A percentile compares a stretch with the other conserved stretches of the same genome.
Evolutionary conservation across 495 filamentous ascomycete species (phyloP).

Genomic region (Xylaria curta): DNA sequence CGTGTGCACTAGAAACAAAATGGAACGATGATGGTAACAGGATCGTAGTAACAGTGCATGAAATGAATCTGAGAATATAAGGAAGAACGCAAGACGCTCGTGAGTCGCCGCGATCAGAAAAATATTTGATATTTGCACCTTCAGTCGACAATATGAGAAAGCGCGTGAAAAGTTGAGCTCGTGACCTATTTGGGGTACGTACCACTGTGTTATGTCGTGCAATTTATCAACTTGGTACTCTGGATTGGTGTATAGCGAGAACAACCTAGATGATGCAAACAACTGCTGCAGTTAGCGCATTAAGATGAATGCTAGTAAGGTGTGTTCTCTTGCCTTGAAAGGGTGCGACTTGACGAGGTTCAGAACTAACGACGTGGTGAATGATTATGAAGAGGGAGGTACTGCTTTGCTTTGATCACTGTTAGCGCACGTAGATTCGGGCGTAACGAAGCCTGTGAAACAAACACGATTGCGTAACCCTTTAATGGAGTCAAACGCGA

Average conservation of each 20-base stretch:
- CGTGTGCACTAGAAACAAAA: background rate
- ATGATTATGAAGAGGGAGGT: background rate
- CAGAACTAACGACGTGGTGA: background rate
- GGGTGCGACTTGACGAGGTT: background rate
- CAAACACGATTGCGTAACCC: background rate
- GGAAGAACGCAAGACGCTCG: background rate
- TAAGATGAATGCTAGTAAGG: background rate
- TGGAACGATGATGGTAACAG: background rate
- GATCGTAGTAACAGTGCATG: background rate
- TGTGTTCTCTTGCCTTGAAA: background rate
- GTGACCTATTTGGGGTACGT: background rate
- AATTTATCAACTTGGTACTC: background rate
- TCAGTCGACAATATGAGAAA: background rate
- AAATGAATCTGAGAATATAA: background rate
- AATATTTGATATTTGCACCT: background rate
- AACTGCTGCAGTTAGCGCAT: background rate
- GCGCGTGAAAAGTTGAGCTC: background rate
- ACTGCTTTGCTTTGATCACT: background rate
- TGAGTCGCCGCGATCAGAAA: background rate
- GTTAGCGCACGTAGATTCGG: background rate
- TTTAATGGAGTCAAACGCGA: background rate
- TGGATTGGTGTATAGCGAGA: background rate
- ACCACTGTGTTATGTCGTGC: background rate
- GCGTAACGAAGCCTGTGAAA: background rate
- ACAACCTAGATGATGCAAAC: background rate